These are phyloP conservation scores for Leptographium radiaticola DNA, from an alignment of 2,329 filamentous ascomycete species.

Conservation along the genomic window DNA sequence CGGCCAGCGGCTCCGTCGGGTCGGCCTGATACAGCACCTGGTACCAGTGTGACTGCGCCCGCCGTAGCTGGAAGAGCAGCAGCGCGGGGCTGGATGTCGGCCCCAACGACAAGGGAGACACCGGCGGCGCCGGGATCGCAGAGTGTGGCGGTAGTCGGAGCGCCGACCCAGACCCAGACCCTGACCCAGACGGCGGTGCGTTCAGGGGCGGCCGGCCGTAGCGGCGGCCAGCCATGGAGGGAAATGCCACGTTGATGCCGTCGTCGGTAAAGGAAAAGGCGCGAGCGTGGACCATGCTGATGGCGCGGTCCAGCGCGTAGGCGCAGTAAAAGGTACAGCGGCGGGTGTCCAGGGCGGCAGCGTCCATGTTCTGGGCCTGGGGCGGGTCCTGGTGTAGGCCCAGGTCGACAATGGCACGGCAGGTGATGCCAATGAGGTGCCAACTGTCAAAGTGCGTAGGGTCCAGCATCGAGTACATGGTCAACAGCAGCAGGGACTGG, in stretches of 20 bases:
- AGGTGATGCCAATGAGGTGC: slow-evolving; percentile 85
- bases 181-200: background rate
- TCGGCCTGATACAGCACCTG: slow-evolving; percentile 76
- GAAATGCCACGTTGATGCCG: slow-evolving; percentile 68
- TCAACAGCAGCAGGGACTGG: slow-evolving; percentile 73
- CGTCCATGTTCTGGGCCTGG: slow-evolving; percentile 52
- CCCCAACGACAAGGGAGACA: slow-evolving; percentile 25
- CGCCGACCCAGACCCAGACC: background rate
- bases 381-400: slow-evolving; percentile 89
- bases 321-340: slow-evolving; percentile 82
- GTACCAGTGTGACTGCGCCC: slow-evolving; percentile 79
- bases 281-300: slow-evolving; percentile 76
- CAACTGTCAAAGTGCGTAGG: slow-evolving; percentile 87
- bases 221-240: slow-evolving; percentile 28
- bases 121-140: background rate
- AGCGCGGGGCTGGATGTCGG: slow-evolving; percentile 56
- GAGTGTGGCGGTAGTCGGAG: slow-evolving; percentile 20
- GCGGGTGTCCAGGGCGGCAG: slow-evolving; percentile 59
- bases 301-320: slow-evolving; percentile 76
- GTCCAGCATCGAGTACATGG: slow-evolving; percentile 81
- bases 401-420: slow-evolving; percentile 74
- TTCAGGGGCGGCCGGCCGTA: background rate
- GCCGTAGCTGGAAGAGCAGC: slow-evolving; percentile 70
- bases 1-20: slow-evolving; percentile 46
- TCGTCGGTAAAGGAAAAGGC: slow-evolving; percentile 93